Evolutionary conservation across 768 basidiomycete genomes (phyloP).

Genomic region (Agrocybe chaxingu): DNA sequence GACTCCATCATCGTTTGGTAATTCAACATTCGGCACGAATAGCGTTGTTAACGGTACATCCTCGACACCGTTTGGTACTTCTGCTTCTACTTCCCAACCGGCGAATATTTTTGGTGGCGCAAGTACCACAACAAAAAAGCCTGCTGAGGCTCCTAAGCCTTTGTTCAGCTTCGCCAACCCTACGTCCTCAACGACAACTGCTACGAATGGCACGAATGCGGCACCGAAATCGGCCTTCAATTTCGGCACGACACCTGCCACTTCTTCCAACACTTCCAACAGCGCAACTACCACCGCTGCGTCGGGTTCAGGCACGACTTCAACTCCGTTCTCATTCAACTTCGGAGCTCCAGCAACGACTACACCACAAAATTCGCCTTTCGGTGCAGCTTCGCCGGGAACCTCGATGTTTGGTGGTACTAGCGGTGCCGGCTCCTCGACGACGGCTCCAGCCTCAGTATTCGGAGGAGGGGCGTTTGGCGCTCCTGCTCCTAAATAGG

Average conservation of each 20-base stretch:
- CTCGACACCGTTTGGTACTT: not conserved
- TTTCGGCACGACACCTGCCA: not conserved
- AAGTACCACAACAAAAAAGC: not conserved
- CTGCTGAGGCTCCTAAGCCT: constrained; percentile 8
- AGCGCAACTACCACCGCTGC: constrained; percentile 7
- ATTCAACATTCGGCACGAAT: not conserved
- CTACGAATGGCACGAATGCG: not conserved
- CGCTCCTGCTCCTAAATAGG: constrained; percentile 2
- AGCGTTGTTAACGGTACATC: not conserved
- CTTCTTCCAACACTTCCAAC: not conserved
- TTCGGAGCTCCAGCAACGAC: constrained; percentile 15
- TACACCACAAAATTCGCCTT: constrained; percentile 25
- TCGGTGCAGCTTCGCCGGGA: constrained; percentile 20
- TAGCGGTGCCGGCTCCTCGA: constrained; percentile 2
- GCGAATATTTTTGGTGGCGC: constrained; percentile 10
- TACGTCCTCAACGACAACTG: not conserved
- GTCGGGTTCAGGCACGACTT: constrained; percentile 7
- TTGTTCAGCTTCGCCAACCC: constrained; percentile 6
- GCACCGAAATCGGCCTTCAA: not conserved
- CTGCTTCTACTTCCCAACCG: constrained; percentile 14
- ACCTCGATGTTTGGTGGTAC: constrained; percentile 27
- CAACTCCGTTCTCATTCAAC: constrained; percentile 16
- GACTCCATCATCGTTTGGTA: constrained; percentile 5
- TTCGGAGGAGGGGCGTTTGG: constrained; percentile 11
- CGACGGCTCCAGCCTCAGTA: not conserved